Percentiles rank a stretch among this genome's conserved stretches.
These are phyloP conservation scores for Wickerhamomyces hampshirensis DNA, from an alignment of 805 yeast species.

Conservation along the genomic window DNA sequence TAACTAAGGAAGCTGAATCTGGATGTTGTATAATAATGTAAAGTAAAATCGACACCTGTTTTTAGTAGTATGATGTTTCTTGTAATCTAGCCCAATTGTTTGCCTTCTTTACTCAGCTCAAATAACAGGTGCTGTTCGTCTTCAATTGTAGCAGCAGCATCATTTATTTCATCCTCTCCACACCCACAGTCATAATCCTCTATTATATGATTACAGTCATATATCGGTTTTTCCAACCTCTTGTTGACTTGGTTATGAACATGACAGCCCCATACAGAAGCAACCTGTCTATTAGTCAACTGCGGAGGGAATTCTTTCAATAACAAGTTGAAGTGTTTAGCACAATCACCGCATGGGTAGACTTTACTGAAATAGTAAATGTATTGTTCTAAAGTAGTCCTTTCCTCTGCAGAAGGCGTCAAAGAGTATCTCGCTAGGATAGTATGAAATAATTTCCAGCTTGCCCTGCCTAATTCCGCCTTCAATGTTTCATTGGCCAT, in stretches of 20 bases:
- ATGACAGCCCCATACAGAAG: constrained; percentile 95
- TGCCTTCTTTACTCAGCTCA: constrained; percentile 44
- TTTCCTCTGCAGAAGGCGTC: constrained; percentile 60
- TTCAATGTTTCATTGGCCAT: constrained; percentile 82
- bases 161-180: constrained; percentile 58
- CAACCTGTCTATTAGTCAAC: constrained; percentile 63
- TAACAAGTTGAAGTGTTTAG: constrained; percentile 77
- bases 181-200: constrained; percentile 98
- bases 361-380: constrained; percentile 80
- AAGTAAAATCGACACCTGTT: constrained; percentile 2
- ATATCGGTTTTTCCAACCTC: constrained; percentile 58
- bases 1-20: constrained; percentile 3
- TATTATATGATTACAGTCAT: constrained; percentile 79
- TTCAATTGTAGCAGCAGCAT: constrained; percentile 1
- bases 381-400: constrained; percentile 56
- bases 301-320: constrained; percentile 81
- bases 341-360: constrained; percentile 97
- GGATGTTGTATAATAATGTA: constrained; percentile 35
- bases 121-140: constrained; percentile 40
- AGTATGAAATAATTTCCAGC: constrained; percentile 91
- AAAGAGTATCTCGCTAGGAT: constrained; percentile 91
- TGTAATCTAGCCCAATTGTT: constrained; percentile 50
- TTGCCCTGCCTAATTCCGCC: constrained; percentile 84
- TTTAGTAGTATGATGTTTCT: too few relatives aligned
- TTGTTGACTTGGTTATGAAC: constrained; percentile 84